phyloP scores from a whole-genome alignment of 108 stramenopile genomes.

The Cafeteria roenbergensis region DNA sequence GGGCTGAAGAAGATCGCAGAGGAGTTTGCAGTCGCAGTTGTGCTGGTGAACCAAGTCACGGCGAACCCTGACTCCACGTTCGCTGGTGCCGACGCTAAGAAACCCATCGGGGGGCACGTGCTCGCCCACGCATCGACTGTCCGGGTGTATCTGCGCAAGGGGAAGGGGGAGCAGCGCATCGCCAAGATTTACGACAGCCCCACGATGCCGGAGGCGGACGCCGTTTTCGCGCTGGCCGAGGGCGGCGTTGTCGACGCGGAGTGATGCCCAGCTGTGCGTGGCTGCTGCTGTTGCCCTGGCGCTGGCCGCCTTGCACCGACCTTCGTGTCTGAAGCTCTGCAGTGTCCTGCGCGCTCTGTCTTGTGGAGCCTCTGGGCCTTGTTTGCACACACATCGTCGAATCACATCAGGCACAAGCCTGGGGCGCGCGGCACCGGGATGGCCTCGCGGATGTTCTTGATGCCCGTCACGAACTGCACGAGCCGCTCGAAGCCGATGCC shows the following conservation, averaged over 20 bases:
- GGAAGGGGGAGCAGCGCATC: constrained; percentile 41
- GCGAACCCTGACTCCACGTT: constrained; percentile 32
- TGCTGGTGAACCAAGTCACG: constrained; percentile 41
- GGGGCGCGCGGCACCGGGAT: constrained; percentile 92
- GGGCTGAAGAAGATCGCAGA: constrained; percentile 29
- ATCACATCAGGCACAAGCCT: constrained; percentile 84
- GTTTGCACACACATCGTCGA: background rate
- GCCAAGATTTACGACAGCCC: constrained; percentile 46
- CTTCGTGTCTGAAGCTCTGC: too few relatives aligned
- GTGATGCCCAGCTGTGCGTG: too few relatives aligned
- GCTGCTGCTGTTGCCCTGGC: too few relatives aligned
- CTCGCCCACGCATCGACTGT: constrained; percentile 48
- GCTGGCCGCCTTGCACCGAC: too few relatives aligned
- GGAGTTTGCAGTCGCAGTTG: constrained; percentile 42
- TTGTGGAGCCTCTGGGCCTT: too few relatives aligned
- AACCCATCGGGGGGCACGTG: constrained; percentile 49
- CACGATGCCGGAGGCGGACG: constrained; percentile 48
- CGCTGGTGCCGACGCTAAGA: constrained; percentile 19
- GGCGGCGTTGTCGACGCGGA: constrained; percentile 41
- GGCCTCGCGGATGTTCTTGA: constrained; percentile 95
- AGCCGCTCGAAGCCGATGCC: constrained; percentile 96
- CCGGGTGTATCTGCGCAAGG: constrained; percentile 44
- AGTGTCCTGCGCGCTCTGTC: too few relatives aligned
- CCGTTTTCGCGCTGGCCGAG: constrained; percentile 33
- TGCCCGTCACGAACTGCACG: constrained; percentile 87